phyloP scores from a whole-genome alignment of 352 stramenopile species.

The Phytophthora pluvialis region DNA sequence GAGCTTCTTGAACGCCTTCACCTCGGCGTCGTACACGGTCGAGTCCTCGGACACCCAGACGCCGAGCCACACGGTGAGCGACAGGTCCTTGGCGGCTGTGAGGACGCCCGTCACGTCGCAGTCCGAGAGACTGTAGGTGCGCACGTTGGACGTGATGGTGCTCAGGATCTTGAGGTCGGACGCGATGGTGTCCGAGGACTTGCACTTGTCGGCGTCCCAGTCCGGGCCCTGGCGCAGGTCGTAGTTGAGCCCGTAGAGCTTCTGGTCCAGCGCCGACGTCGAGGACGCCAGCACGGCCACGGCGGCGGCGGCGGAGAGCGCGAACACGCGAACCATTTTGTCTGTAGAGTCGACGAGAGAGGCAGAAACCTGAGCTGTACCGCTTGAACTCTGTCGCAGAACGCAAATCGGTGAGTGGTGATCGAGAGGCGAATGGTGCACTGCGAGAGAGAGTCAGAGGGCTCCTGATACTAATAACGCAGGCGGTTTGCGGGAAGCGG shows the following conservation, averaged over 20 bases:
- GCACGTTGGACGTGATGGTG: constrained; percentile 73
- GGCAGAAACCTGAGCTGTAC: constrained; percentile 20
- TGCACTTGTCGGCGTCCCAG: constrained; percentile 85
- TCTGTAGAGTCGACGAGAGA: too few relatives aligned
- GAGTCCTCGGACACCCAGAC: constrained; percentile 81
- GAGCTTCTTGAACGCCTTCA: constrained; percentile 67
- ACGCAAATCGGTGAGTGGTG: constrained; percentile 35
- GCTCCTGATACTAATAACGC: not conserved
- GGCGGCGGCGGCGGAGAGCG: constrained; percentile 31
- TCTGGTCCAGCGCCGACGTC: constrained; percentile 66
- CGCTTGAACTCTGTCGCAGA: constrained; percentile 2
- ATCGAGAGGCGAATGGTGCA: not conserved
- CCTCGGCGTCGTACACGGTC: constrained; percentile 71
- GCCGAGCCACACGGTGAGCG: constrained; percentile 80
- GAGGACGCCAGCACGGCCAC: constrained; percentile 40
- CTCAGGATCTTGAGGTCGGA: constrained; percentile 73
- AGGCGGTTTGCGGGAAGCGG: constrained; percentile 23
- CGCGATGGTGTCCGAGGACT: constrained; percentile 64
- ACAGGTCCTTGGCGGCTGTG: constrained; percentile 65
- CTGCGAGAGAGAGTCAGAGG: constrained; percentile 21
- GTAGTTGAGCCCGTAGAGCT: constrained; percentile 87
- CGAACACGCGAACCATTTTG: constrained; percentile 36
- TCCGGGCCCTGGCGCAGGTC: constrained; percentile 79
- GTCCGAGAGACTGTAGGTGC: constrained; percentile 82
- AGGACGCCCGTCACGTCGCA: constrained; percentile 80